Conservation (phyloP, 257 asterid genomes). For the Nicotiana undulata region DNA sequence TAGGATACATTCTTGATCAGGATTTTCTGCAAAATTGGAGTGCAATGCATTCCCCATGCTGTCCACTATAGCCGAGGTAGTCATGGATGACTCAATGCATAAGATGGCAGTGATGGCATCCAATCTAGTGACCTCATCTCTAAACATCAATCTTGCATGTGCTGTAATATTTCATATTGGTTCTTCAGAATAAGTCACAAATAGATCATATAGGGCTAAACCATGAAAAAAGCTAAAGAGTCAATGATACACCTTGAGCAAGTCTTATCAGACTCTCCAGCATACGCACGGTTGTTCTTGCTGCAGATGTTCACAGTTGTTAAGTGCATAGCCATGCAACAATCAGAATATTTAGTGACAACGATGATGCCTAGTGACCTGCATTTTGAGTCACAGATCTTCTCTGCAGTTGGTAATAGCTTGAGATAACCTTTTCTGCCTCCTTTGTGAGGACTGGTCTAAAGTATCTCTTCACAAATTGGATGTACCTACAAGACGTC, state of each 20-base stretch:
- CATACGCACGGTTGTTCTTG: conserved; percentile 97
- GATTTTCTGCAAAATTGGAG: conserved; percentile 79
- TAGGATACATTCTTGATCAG: conserved; percentile 97
- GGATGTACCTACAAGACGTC: conserved; percentile 58
- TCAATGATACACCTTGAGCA: conserved; percentile 67
- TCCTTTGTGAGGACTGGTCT: conserved; percentile 90
- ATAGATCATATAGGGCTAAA: not conserved
- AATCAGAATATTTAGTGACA: not conserved
- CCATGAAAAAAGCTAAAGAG: conserved; percentile 3
- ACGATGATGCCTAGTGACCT: conserved; percentile 33
- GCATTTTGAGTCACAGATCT: conserved; percentile 95
- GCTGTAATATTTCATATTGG: conserved; percentile 42
- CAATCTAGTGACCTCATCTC: conserved; percentile 82
- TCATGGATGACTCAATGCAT: conserved; percentile 92
- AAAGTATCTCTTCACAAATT: conserved; percentile 67
- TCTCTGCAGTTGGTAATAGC: conserved; percentile 98
- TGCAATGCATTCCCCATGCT: conserved; percentile 88
- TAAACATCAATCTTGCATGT: conserved; percentile 94
- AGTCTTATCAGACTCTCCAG: conserved; percentile 97
- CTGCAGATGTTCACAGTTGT: conserved; percentile 33
- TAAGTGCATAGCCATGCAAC: conserved; percentile 7
- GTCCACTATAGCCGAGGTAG: conserved; percentile 90
- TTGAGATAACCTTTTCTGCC: conserved; percentile 84
- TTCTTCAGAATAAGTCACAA: conserved; percentile 6
- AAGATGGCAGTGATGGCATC: conserved; percentile 92